phyloP scores from a whole-genome alignment of 2,329 filamentous ascomycete genomes.

The Tolypocladium endophyticum region DNA sequence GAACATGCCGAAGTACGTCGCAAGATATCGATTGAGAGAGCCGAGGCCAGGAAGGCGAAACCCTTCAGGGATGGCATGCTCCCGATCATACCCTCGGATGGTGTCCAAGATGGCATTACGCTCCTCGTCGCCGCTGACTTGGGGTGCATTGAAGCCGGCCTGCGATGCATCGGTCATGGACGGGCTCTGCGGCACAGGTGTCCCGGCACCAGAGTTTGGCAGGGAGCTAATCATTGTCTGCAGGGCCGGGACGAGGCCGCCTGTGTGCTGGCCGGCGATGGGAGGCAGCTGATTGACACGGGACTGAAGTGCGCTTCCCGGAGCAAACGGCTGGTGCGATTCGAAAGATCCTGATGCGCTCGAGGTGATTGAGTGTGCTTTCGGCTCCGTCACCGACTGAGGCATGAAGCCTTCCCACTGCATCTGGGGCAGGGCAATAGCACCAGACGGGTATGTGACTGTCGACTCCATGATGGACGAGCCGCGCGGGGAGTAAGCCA shows the following conservation, averaged over 20 bases:
- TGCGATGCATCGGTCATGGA: conserved; percentile 58
- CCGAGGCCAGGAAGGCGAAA: conserved; percentile 77
- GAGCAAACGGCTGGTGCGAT: conserved; percentile 52
- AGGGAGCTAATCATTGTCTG: conserved; percentile 65
- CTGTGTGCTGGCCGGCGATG: conserved; percentile 52
- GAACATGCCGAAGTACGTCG: conserved; percentile 94
- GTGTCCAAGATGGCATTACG: conserved; percentile 77
- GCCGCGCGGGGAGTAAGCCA: conserved; percentile 63
- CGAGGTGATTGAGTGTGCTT: conserved; percentile 64
- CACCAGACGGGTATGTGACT: conserved; percentile 65
- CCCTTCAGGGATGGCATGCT: conserved; percentile 74
- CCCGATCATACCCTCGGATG: conserved; percentile 69
- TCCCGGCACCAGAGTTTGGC: conserved; percentile 57
- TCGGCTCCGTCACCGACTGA: conserved; percentile 57
- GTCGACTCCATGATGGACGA: conserved; percentile 66
- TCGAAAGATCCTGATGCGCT: conserved; percentile 58
- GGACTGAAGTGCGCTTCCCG: conserved; percentile 44
- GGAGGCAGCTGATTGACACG: conserved; percentile 55
- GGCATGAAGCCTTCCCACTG: conserved; percentile 87
- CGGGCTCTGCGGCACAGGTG: conserved; percentile 64
- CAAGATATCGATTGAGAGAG: conserved; percentile 82
- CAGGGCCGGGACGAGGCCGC: conserved; percentile 53
- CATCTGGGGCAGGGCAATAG: conserved; percentile 75
- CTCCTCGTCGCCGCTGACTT: conserved; percentile 76
- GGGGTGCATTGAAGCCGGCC: conserved; percentile 60